Conservation (phyloP, 306 rosid species). For the Dryas octopetala region DNA sequence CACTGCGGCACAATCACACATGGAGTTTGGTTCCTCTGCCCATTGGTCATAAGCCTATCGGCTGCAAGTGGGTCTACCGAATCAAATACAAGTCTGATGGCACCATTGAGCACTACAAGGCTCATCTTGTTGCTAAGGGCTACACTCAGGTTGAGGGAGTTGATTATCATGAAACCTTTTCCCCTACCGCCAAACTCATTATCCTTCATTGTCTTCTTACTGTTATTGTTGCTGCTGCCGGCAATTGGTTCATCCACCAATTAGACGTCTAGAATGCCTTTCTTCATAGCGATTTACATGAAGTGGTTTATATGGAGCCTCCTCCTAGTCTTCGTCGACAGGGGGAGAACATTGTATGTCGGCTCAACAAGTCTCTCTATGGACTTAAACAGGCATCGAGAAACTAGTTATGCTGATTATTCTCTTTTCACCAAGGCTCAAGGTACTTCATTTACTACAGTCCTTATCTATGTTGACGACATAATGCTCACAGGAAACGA, state of each 20-base stretch:
- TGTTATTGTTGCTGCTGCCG: no score
- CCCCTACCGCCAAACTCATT: neutral
- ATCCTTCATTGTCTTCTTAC: neutral
- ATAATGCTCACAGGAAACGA: neutral
- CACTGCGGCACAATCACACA: neutral
- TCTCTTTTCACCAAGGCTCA: neutral
- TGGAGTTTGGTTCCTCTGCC: slow-evolving; percentile 1
- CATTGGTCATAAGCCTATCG: neutral
- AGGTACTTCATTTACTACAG: neutral
- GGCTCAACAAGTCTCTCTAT: neutral
- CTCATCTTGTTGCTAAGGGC: neutral
- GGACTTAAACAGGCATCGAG: neutral
- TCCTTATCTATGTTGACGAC: neutral
- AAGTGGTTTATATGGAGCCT: neutral
- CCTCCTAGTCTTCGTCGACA: neutral
- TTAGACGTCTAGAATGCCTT: neutral
- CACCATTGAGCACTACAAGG: neutral
- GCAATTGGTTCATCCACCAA: neutral
- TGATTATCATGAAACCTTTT: neutral
- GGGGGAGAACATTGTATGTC: neutral
- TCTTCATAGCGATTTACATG: neutral
- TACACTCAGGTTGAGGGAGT: neutral
- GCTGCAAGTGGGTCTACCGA: neutral
- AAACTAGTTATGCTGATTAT: neutral
- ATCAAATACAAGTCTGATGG: neutral